These are phyloP conservation scores for Lathyrus aphaca DNA, from an alignment of 306 rosid genomes.

Conservation along the genomic window DNA sequence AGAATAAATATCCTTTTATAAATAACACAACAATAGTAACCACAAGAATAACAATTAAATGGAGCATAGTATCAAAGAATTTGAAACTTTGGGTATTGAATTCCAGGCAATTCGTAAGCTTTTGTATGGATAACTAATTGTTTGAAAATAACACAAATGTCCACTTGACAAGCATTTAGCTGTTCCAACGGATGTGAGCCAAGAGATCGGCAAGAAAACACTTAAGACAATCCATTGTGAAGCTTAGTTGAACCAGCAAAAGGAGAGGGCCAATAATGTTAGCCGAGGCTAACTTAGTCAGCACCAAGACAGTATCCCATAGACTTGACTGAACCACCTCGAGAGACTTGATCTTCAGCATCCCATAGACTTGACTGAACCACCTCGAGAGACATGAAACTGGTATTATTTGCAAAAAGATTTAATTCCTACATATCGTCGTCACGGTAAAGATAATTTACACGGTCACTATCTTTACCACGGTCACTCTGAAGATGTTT, in stretches of 20 bases:
- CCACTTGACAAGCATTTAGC: not conserved
- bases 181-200: conserved; percentile 4
- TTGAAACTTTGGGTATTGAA: not conserved
- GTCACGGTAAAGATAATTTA: too few relatives aligned
- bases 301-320: not conserved
- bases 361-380: not conserved
- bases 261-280: not conserved
- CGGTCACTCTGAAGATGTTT: too few relatives aligned
- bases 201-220: conserved; percentile 1
- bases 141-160: conserved; percentile 5
- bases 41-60: too few relatives aligned
- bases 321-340: not conserved
- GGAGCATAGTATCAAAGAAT: conserved; percentile 6
- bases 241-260: not conserved
- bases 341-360: not conserved
- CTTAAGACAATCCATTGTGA: not conserved
- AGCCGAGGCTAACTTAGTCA: not conserved
- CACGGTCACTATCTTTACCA: too few relatives aligned
- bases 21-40: conserved; percentile 6
- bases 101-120: not conserved
- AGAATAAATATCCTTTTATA: not conserved
- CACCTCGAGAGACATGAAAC: not conserved
- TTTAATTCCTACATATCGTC: too few relatives aligned
- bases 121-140: not conserved
- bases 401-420: not conserved